Base-by-base conservation (phyloP, 2,329 filamentous ascomycete species). In the Fusarium tanahbumbuense region DNA sequence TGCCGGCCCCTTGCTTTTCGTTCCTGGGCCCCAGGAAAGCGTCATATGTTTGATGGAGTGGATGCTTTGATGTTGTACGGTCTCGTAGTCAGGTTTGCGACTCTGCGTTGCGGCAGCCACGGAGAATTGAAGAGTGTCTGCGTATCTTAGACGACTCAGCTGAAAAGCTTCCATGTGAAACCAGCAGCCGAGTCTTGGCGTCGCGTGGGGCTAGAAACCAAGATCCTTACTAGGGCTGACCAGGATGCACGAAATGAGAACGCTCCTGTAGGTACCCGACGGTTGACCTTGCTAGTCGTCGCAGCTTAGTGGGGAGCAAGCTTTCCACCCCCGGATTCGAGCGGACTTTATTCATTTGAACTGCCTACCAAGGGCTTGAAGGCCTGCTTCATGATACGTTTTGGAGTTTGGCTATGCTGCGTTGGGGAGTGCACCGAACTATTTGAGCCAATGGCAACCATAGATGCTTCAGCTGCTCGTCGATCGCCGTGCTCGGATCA, bases 281-380 rank as follows among this genome's bases (percentile, higher is more conserved):
- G 56, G 53, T 47, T 62, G 52, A 56, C 52, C 64, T 66, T 49
- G 60, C 41, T 71, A 63, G 67, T 52, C 68, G 72, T 75, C 68
- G 60, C 72, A 75, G 64, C 49, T 72, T 65, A 60, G 70, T 70
- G 72, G 72, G 68, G 68, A 73, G 68, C 59, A 42, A 53, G 48
- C 56, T 44, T 53, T 64, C 60, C 71, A 73, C 68, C 72, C 70
- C 72, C 72, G 34, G 72, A 75, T 74, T 74, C 64, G 50, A 62
- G 58, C 47, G 56, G 56, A 62, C 34, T 37, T 37, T 37, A 37
- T 37, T 37, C 34, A 37, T 56, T 70, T 52, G 71, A 69, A 28
- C 27, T 58, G 52, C 46, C 59, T 67, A 54, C 56, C 50, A 65
- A 59, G 48, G 28, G 50, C 46, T 27, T 27, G 22, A 48, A 48